Base-by-base conservation (phyloP, 768 basidiomycete genomes). In the Rhizopogon vinicolor region DNA sequence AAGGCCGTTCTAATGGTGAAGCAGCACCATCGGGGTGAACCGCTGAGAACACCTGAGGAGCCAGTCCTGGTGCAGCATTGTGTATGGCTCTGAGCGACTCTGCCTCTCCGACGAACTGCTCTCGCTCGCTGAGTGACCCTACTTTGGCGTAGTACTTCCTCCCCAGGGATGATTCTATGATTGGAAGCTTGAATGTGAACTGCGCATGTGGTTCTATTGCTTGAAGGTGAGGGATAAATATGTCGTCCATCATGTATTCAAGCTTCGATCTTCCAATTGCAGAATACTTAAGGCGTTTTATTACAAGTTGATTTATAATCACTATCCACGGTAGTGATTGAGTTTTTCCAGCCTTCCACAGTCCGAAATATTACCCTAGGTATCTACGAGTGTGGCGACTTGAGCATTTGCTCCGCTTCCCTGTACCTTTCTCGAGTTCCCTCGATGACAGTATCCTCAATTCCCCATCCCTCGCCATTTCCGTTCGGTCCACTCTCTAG, bases 361-460 rank as follows among this genome's bases (percentile, higher is more conserved):
- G 3, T 37, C 35, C 10, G 13, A 37, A 37, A 12, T 12, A 13
- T 12, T 13, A 35, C 19, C 10, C 18, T 19, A 1, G n/a, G 0
- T 37, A 14, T 22, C 22, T 37, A 49, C 16, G 19, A 49, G 19
- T 49, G 48, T 16, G 35, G 1, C 19, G 35, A 55, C 44, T 75
- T 83, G 61, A 91, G 69, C 68, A 84, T 71, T 52, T 81, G 72
- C 33, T 87, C 78, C 1, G 87, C 93, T 64, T 95, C 92, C 57
- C 78, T 72, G 68, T 98, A 98, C 70, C 92, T 81, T 56, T 78
- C 69, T 65, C 74, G 81, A 6, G 95, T 98, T 51, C 87, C 91
- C 56, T 78, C 65, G 5, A 97, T 86, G 2, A 97, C 86, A 8
- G 78, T 78, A 19, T 88, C 79, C 4, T 84, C 85, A 56, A 98